Base-by-base conservation (phyloP, 2,329 filamentous ascomycete species). In the Xylaria sp. region DNA sequence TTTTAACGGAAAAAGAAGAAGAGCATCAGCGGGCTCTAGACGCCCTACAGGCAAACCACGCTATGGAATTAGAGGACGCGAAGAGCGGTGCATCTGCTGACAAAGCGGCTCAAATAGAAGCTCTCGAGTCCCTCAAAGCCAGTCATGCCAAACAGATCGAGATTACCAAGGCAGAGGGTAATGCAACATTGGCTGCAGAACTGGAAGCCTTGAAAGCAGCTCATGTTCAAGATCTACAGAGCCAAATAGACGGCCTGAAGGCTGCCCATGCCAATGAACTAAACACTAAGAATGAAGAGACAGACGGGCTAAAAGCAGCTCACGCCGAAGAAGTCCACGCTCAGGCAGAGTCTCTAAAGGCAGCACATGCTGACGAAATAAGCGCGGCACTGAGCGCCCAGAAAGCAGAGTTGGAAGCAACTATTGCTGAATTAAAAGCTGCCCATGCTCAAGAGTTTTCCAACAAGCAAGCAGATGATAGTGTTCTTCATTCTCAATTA, bases 31-130 rank as follows among this genome's bases (percentile, higher is more conserved):
- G 84, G 74, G 82, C 83, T 49, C 78, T 90, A 1, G 85, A 88
- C 48, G 84, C 85, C 1, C 78, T 91, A 56, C 85, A 83, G 67
- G 84, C 85, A 10, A 86, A 83, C 71, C 86, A 90, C 73, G 86
- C 86, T 5, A 86, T 89, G 80, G 87, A 87, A 74, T 76, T 90
- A 10, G 86, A 89, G 77, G 79, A 79, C 40, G 86, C 86, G 60
- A 87, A 88, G 81, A 85, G 83, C 62, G 81, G 80, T 58, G 83
- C 83, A 17, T 83, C 83, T 46, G 81, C 84, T 23, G 85, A 87
- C 60, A 80, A 83, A 68, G 83, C 86, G 36, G 77, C 83, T 28
- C 83, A 86, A 56, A 70, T 84, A 7, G 78, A 79, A 33, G 85
- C 88, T 73, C 78, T 90, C 2, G 84, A 89, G 46, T 75, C 83